Base-by-base conservation (phyloP, 768 basidiomycete species). In the Podaxis mareebaensis region DNA sequence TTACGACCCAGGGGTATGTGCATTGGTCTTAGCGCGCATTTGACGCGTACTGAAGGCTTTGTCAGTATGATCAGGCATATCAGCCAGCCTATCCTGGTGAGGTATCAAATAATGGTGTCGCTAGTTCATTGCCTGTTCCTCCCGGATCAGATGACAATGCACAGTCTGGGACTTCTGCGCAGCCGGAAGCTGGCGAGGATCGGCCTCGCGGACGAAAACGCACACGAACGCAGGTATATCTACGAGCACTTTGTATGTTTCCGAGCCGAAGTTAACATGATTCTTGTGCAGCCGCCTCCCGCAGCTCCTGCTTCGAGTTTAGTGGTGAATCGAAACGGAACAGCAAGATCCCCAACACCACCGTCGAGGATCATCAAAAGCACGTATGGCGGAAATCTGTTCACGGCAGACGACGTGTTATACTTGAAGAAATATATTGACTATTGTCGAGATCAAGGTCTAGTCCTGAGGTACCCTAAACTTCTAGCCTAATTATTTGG, bases 361-460 rank as follows among this genome's bases (percentile, higher is more conserved):
- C 93, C 93, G 20, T 85, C 83, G 4, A 85, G 92, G 15, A 88
- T 93, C 22, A 87, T 95, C 71, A 93, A 92, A 75, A 94, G 92
- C 69, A 93, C 92, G 0, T 94, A 93, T 69, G 93, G 93, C 49
- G 93, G 93, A 13, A 94, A 95, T 70, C 72, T 93, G 42, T 95
- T 95, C 70, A 95, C 93, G 0, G 81, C 88, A 1, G 93, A 94
- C 53, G 93, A 95, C 70, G 85, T 95, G 46, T 61, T 85, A 39
- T 95, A 94, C 72, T 81, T 95, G 65, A 92, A 93, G 70, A 89
- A 87, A 71, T 95, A 95, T 71, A 95, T 95, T 52, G 91, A 93
- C 67, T 95, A 93, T 68, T 95, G 93, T 70, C 92, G 93, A 69
- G 91, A 93, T 61, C 90, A 93, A 73, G 92, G 93, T 40, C 74